Conservation (phyloP, 2,329 filamentous ascomycete species). For the Penicillium sp. region DNA sequence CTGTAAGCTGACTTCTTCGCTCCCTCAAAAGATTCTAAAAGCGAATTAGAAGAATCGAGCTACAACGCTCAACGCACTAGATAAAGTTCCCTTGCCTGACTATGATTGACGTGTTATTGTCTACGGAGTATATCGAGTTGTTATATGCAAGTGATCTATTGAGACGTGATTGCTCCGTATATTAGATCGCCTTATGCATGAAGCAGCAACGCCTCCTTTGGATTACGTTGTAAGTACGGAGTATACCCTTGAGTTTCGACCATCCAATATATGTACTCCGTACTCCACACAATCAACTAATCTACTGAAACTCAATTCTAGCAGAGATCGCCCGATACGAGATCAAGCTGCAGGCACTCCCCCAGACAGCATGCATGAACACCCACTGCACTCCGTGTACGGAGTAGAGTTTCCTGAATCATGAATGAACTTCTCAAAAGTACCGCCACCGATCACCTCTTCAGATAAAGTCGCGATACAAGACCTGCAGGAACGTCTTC, state of each 20-base stretch:
- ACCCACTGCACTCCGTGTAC: background rate
- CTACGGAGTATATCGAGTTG: no score
- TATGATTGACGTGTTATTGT: no score
- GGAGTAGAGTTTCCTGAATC: background rate
- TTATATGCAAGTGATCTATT: no score
- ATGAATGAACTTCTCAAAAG: background rate
- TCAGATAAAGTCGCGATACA: background rate
- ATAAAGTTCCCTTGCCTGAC: no score
- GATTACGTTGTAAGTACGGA: background rate
- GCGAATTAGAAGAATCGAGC: no score
- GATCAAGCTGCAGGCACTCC: background rate
- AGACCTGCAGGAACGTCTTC: background rate
- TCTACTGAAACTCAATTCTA: constrained; percentile 3
- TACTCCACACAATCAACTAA: background rate
- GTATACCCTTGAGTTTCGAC: background rate
- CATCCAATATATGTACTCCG: background rate
- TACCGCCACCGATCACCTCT: constrained; percentile 3
- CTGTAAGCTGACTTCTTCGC: no score
- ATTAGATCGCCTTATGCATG: background rate
- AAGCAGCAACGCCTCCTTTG: background rate
- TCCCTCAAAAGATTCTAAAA: no score
- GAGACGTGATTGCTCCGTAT: background rate
- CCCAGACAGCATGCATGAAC: background rate
- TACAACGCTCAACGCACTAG: no score
- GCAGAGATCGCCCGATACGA: background rate